Evolutionary conservation across 257 asterid species (phyloP).

Genomic region (Solanum chiquidenum): DNA sequence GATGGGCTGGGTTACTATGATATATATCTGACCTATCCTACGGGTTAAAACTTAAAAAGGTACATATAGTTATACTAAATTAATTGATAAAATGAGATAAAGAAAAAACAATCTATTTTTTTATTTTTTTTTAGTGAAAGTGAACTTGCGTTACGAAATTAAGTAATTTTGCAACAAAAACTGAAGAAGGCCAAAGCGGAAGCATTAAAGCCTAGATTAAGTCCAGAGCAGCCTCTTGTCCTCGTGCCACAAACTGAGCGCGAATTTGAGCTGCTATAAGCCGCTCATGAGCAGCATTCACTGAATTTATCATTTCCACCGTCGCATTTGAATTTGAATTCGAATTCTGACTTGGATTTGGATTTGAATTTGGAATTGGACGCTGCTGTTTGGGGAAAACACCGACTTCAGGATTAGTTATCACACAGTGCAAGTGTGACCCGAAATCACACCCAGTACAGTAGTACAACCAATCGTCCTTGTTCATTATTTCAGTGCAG

Average conservation of each 20-base stretch:
- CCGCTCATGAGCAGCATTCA: background rate
- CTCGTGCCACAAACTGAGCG: background rate
- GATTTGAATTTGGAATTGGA: background rate
- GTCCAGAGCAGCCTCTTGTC: background rate
- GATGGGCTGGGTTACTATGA: too few species aligned
- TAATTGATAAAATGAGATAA: too few species aligned
- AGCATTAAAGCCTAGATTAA: background rate
- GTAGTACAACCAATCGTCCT: too few species aligned
- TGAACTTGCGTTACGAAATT: too few species aligned
- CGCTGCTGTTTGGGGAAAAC: background rate
- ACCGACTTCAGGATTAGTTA: background rate
- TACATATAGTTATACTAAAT: too few species aligned
- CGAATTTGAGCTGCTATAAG: background rate
- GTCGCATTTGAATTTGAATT: background rate
- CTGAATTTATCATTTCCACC: background rate
- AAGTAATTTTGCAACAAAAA: too few species aligned
- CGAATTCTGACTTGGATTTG: too few species aligned
- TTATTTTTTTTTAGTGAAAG: too few species aligned
- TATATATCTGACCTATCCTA: too few species aligned
- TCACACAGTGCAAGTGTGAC: slow-evolving; percentile 6
- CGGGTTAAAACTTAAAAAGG: too few species aligned
- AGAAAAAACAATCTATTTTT: too few species aligned
- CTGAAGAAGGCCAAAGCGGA: background rate
- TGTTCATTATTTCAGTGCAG: too few species aligned
- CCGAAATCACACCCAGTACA: background rate